Evolutionary conservation across 805 yeast genomes (phyloP).

Genomic region (Monosporozyma yasuniensis): DNA sequence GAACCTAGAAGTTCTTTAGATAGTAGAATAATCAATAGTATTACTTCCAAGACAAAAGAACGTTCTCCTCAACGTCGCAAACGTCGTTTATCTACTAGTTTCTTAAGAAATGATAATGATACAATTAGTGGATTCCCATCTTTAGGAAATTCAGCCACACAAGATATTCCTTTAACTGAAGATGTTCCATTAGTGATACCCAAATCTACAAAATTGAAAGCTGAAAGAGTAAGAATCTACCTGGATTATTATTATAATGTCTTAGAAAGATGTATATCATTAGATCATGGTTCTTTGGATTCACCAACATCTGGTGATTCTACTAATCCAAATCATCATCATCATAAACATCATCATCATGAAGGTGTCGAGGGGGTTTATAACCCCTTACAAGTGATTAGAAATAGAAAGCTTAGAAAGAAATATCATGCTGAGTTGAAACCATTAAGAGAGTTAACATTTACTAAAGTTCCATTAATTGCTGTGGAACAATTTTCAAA

Average conservation of each 20-base stretch:
- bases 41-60: neutral
- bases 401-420: conserved; percentile 56
- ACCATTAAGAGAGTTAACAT: conserved; percentile 36
- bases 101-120: neutral
- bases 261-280: conserved; percentile 35
- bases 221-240: conserved; percentile 27
- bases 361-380: conserved; percentile 57
- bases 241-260: conserved; percentile 43
- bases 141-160: neutral
- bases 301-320: neutral
- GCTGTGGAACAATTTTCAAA: conserved; percentile 48
- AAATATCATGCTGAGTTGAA: conserved; percentile 34
- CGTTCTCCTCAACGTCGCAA: neutral
- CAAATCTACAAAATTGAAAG: conserved; percentile 20
- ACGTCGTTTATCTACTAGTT: neutral
- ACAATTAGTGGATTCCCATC: neutral
- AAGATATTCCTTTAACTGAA: neutral
- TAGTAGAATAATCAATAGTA: neutral
- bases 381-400: conserved; percentile 75
- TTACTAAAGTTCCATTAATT: conserved; percentile 50
- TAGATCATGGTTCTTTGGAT: conserved; percentile 6
- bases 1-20: neutral
- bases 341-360: conserved; percentile 17
- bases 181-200: neutral
- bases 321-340: neutral